Base-by-base conservation (phyloP, 306 rosid genomes). In the Acacia crassicarpa region DNA sequence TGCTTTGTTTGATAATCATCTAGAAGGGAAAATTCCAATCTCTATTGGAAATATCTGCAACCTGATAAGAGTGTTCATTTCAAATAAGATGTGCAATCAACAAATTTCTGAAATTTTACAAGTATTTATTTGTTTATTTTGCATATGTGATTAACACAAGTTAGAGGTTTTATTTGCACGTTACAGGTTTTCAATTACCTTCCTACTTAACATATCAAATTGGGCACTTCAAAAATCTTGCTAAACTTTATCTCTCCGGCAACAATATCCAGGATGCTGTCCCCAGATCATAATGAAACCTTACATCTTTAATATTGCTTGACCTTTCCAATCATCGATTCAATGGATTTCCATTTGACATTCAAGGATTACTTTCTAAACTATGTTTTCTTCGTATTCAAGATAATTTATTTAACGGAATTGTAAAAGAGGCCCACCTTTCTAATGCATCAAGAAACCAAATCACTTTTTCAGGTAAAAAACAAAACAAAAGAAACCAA, bases 41-140 rank as follows among this genome's bases (percentile, higher is more conserved):
- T 63, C 86, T 4, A 22, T 77, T 8, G 67, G 67, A 33, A 69
- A 61, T 63, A 75, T 82, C 0, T 83, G 77, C 67, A 83, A 61
- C 46, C 19, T 71, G 5, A 78, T 14, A 15, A 10, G 23, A 3
- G 5, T 87, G 15, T 14, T n/a, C 43, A 58, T 86, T 17, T 80
- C 75, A 15, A 67, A 40, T 67, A 8, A 38, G 22, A 67, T 4
- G 11, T 17, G 8, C 49, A 38, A 38, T 20, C 73, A 0, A 0
- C 12, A 11, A 0, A 3, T 68, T n/a, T 41, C 14, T 27, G 62
- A 83, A 22, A 41, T 80, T 16, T 67, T 68, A 51, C 19, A 49
- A 48, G 56, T 54, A 54, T 25, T 82, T 6, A 1, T 27, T 27
- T 27, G 0, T 27, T 27, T 27, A 0, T 27, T 27, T 27, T 27